These are phyloP conservation scores for Tulasnella sp. DNA, from an alignment of 768 basidiomycete species.

Conservation along the genomic window DNA sequence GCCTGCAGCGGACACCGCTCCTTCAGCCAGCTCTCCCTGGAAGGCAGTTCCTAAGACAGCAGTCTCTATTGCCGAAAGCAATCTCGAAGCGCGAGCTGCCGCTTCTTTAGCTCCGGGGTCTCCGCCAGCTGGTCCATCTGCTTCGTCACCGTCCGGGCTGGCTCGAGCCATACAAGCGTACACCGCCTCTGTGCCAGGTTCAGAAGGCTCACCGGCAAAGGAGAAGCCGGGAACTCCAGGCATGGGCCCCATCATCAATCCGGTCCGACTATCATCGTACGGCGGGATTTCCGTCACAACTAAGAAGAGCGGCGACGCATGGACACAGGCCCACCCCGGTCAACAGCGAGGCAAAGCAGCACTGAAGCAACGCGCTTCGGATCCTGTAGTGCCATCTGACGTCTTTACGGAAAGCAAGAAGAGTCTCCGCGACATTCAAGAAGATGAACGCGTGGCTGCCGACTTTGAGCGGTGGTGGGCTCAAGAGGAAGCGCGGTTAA, in stretches of 20 bases:
- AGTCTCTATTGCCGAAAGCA: conserved; percentile 15
- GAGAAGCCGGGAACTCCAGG: conserved; percentile 26
- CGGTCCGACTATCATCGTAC: conserved; percentile 41
- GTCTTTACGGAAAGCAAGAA: conserved; percentile 43
- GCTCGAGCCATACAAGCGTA: conserved; percentile 15
- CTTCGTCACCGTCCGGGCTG: conserved; percentile 22
- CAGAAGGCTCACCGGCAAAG: conserved; percentile 27
- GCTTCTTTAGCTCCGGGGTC: conserved; percentile 15
- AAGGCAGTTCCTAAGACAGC: conserved; percentile 14
- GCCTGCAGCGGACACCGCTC: not conserved
- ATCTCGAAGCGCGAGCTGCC: conserved; percentile 17
- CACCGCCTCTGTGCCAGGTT: conserved; percentile 6
- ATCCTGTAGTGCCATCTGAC: not conserved
- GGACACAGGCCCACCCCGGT: conserved; percentile 48
- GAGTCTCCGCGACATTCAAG: conserved; percentile 75
- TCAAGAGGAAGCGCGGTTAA: conserved; percentile 68
- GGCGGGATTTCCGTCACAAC: conserved; percentile 14
- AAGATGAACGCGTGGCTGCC: conserved; percentile 71
- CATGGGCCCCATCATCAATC: conserved; percentile 60
- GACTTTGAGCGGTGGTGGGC: conserved; percentile 89
- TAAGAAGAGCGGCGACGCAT: conserved; percentile 38
- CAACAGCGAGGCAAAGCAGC: not conserved
- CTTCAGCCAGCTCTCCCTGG: conserved; percentile 10
- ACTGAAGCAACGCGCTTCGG: not conserved
- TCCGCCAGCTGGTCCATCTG: conserved; percentile 20